phyloP scores from a whole-genome alignment of 306 rosid species.

The Prunus campanulata region DNA sequence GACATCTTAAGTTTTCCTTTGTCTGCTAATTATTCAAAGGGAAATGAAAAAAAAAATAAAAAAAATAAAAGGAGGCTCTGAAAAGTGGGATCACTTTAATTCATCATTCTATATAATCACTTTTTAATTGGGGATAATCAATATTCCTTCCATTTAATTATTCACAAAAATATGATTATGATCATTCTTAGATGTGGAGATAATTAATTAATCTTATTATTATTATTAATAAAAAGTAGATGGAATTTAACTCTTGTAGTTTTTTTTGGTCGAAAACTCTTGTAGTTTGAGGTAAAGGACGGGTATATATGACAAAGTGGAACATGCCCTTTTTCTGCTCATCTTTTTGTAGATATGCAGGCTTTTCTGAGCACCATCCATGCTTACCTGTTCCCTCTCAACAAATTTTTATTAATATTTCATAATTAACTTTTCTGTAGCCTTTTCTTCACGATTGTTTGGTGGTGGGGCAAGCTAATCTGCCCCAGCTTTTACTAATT shows the following conservation, averaged over 20 bases:
- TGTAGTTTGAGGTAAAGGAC: constrained; percentile 36
- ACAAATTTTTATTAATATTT: constrained; percentile 23
- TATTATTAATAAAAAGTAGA: background rate
- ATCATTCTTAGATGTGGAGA: background rate
- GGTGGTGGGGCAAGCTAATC: constrained; percentile 30
- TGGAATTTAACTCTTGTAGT: constrained; percentile 27
- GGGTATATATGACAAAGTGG: constrained; percentile 42
- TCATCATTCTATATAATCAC: background rate
- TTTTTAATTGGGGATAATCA: background rate
- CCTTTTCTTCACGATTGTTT: constrained; percentile 34
- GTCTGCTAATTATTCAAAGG: constrained; percentile 26
- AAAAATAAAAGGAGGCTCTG: background rate
- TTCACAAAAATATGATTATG: constrained; percentile 15
- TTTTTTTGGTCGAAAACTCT: no score
- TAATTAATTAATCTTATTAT: background rate
- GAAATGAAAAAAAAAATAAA: background rate
- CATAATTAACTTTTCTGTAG: constrained; percentile 19
- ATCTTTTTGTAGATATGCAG: constrained; percentile 67
- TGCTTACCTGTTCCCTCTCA: constrained; percentile 59
- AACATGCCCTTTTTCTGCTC: constrained; percentile 49
- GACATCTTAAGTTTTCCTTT: constrained; percentile 43
- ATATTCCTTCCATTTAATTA: constrained; percentile 31
- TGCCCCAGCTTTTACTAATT: constrained; percentile 17
- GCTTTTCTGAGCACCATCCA: constrained; percentile 63
- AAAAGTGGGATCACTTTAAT: constrained; percentile 28